A percentile compares a stretch with the other conserved stretches of the same genome.
These are phyloP conservation scores for Xylaria arbuscula DNA, from an alignment of 2,329 filamentous ascomycete species.

Conservation along the genomic window DNA sequence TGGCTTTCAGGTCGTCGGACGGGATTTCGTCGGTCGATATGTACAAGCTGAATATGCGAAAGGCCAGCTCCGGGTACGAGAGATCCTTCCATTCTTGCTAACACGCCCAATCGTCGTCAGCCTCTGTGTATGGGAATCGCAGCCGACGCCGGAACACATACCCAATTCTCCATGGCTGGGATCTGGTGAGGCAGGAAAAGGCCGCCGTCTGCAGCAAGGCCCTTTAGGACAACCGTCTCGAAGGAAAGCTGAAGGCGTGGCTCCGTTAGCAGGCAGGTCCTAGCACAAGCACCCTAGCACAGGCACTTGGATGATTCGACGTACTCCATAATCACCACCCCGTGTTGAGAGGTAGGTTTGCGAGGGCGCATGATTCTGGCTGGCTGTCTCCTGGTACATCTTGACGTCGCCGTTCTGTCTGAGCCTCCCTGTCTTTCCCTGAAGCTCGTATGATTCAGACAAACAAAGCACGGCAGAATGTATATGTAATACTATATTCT, in stretches of 20 bases:
- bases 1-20: constrained; percentile 78
- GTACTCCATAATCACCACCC: constrained; percentile 38
- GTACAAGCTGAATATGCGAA: constrained; percentile 87
- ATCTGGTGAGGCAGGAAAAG: constrained; percentile 90
- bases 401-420: constrained; percentile 3
- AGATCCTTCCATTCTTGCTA: constrained; percentile 79
- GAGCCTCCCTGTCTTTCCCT: too few relatives aligned
- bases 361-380: constrained; percentile 30
- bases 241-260: constrained; percentile 75
- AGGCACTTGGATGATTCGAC: background rate
- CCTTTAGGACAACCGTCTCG: constrained; percentile 90
- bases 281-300: too few relatives aligned
- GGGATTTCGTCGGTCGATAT: constrained; percentile 88
- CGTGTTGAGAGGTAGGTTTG: constrained; percentile 39
- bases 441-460: too few relatives aligned
- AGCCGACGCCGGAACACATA: constrained; percentile 13
- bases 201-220: constrained; percentile 85
- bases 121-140: too few relatives aligned
- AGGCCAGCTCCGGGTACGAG: constrained; percentile 83
- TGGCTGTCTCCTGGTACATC: constrained; percentile 37
- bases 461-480: too few relatives aligned
- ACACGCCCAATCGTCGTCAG: background rate
- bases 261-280: background rate
- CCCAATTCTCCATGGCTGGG: constrained; percentile 65
- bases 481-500: background rate